These are phyloP conservation scores for Cymbopogon citratus DNA, from an alignment of 176 grass and related monocot genomes.

Conservation along the genomic window DNA sequence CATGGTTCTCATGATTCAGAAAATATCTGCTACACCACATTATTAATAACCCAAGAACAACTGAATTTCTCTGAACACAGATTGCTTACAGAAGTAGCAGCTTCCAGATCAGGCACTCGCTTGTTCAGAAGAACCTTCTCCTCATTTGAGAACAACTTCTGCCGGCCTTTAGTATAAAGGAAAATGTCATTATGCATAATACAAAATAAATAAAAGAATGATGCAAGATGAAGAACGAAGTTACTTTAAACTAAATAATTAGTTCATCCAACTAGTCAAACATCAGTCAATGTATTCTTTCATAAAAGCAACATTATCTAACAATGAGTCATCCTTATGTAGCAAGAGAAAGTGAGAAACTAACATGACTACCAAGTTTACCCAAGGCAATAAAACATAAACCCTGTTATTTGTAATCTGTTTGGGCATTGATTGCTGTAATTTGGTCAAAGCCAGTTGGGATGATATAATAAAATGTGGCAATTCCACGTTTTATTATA, in stretches of 20 bases:
- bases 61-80: neutral
- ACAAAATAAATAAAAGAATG: neutral
- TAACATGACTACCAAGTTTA: neutral
- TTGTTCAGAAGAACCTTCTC: conserved; percentile 78
- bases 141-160: conserved; percentile 67
- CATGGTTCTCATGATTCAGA: neutral
- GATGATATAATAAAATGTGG: neutral
- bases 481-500: no score
- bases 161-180: conserved; percentile 31
- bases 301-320: neutral
- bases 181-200: neutral
- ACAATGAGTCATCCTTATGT: neutral
- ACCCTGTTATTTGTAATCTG: neutral
- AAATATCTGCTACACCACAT: neutral
- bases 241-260: neutral
- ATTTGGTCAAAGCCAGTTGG: neutral
- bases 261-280: neutral
- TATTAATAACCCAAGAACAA: neutral
- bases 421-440: neutral
- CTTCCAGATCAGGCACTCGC: conserved; percentile 72
- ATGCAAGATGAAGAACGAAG: neutral
- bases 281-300: neutral
- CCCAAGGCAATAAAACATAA: neutral
- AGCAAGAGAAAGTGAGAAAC: neutral
- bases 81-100: conserved; percentile 64